A percentile compares a stretch with the other conserved stretches of the same genome.
Conservation (phyloP, 306 rosid genomes). For the Prinsepia uniflora region DNA sequence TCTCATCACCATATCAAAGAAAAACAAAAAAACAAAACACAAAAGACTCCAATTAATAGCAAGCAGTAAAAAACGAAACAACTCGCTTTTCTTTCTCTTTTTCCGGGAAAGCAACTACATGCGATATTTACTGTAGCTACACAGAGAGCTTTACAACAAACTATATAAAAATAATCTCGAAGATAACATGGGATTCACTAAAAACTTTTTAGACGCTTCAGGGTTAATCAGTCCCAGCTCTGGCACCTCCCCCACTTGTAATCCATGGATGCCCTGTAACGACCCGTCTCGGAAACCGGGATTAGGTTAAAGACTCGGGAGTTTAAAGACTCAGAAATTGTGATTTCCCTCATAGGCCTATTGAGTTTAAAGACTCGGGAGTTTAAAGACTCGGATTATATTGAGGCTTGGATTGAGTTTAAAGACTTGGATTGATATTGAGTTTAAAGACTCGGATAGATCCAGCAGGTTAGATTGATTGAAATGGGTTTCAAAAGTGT, state of each 20-base stretch:
- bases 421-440: no score
- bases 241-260: slow-evolving; percentile 26
- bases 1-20: not conserved
- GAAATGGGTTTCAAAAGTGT: no score
- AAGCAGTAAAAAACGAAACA: not conserved
- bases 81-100: not conserved
- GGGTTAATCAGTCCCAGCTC: slow-evolving; percentile 19
- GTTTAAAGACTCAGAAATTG: no score
- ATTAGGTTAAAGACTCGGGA: no score
- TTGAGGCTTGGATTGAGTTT: no score
- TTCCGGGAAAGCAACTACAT: not conserved
- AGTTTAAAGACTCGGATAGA: no score
- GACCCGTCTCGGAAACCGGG: no score
- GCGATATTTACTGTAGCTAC: not conserved
- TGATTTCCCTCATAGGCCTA: no score
- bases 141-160: not conserved
- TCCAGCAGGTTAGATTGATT: no score
- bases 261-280: slow-evolving; percentile 79
- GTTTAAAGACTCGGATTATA: no score
- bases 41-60: not conserved
- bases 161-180: not conserved
- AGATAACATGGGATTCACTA: not conserved
- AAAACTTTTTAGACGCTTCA: not conserved
- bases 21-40: not conserved
- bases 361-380: no score